Conservation (phyloP, 345 rosid genomes). For the Erysimum cheiranthoides region DNA sequence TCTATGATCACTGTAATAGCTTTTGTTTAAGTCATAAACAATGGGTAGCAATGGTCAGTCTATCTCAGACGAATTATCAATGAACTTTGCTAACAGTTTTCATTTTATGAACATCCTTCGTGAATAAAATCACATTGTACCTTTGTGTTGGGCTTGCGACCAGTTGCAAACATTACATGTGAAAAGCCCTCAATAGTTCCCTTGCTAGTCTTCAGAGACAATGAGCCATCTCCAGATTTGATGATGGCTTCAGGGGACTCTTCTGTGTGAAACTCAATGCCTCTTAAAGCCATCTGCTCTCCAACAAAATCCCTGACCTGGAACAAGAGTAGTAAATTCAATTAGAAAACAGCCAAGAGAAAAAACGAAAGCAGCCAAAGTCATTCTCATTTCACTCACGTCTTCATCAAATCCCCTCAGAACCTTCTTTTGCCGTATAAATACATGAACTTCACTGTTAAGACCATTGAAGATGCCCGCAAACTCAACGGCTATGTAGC, state of each 20-base stretch:
- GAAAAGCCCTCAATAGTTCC: conserved; percentile 91
- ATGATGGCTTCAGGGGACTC: conserved; percentile 86
- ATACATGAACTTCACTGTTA: conserved; percentile 84
- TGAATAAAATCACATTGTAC: conserved; percentile 45
- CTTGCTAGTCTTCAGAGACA: conserved; percentile 83
- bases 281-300: conserved; percentile 90
- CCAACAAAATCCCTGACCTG: conserved; percentile 90
- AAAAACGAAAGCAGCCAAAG: conserved; percentile 18
- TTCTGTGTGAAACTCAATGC: conserved; percentile 88
- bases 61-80: background rate
- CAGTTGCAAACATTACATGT: conserved; percentile 97
- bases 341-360: background rate
- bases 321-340: conserved; percentile 17
- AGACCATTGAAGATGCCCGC: conserved; percentile 91
- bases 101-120: background rate
- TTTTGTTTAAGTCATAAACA: conserved; percentile 1
- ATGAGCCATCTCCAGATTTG: conserved; percentile 76
- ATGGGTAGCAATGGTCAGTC: background rate
- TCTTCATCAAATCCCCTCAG: conserved; percentile 97
- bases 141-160: conserved; percentile 91
- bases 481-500: conserved; percentile 88
- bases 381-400: conserved; percentile 47
- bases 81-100: conserved; percentile 15
- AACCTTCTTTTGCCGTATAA: conserved; percentile 91
- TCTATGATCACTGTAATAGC: conserved; percentile 10